Evolutionary conservation across 306 rosid genomes (phyloP).

Genomic region (Fragaria nilgerrensis): DNA sequence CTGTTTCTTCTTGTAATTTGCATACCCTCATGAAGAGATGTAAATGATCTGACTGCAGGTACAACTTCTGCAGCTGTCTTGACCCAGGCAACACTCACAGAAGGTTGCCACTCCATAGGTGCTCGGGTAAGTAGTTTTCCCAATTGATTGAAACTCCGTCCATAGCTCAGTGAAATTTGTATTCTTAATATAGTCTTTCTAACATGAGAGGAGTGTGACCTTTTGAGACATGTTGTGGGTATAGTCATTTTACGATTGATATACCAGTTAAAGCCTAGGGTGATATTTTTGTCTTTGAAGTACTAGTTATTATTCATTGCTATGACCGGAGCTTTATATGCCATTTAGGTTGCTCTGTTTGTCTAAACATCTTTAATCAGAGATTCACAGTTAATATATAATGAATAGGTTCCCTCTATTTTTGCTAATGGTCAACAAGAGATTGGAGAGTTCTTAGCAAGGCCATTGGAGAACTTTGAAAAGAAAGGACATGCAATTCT

Average conservation of each 20-base stretch:
- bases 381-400: conserved; percentile 15
- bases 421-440: conserved; percentile 88
- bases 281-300: not conserved
- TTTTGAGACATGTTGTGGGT: conserved; percentile 8
- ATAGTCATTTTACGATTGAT: not conserved
- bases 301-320: not conserved
- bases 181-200: not conserved
- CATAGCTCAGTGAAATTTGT: not conserved
- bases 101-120: conserved; percentile 87
- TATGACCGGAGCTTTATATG: not conserved
- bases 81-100: conserved; percentile 76
- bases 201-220: not conserved
- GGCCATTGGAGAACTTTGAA: conserved; percentile 91
- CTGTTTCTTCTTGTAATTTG: not conserved
- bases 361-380: not conserved
- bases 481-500: conserved; percentile 53
- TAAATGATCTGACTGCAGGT: conserved; percentile 50
- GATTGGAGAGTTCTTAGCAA: conserved; percentile 82
- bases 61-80: conserved; percentile 89
- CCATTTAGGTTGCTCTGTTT: not conserved
- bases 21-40: conserved; percentile 10
- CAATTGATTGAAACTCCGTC: not conserved
- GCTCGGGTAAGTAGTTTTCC: conserved; percentile 47
- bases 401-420: conserved; percentile 76
- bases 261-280: not conserved